Evolutionary conservation across 495 filamentous ascomycete species (phyloP).

Genomic region (Mytilinidion resinicola): DNA sequence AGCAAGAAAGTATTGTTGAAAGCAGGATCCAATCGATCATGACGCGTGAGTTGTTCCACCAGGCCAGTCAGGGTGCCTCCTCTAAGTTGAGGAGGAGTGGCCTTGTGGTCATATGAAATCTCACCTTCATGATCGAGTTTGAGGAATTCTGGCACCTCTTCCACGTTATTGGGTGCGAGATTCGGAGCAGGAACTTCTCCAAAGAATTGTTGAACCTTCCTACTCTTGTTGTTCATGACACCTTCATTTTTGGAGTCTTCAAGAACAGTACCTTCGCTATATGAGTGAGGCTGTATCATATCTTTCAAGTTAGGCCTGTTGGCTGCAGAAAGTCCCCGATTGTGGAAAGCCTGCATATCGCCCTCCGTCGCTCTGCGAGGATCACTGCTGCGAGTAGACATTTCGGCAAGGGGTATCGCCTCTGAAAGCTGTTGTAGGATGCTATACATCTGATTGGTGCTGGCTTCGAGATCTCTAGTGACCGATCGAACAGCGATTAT

Average conservation of each 20-base stretch:
- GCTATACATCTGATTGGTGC: conserved; percentile 79
- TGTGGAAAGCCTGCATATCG: conserved; percentile 12
- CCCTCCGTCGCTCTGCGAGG: conserved; percentile 22
- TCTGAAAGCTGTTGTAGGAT: conserved; percentile 82
- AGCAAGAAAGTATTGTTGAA: conserved; percentile 98
- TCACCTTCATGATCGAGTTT: conserved; percentile 86
- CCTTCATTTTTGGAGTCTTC: conserved; percentile 44
- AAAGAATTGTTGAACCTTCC: conserved; percentile 83
- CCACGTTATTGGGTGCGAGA: conserved; percentile 44
- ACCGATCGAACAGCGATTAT: conserved; percentile 69
- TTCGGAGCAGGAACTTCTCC: conserved; percentile 64
- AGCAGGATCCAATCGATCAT: conserved; percentile 89
- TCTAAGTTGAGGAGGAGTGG: conserved; percentile 62
- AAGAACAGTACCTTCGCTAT: conserved; percentile 56
- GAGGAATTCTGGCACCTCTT: conserved; percentile 77
- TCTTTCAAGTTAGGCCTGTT: conserved; percentile 30
- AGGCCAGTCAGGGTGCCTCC: conserved; percentile 83
- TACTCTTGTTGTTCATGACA: conserved; percentile 56
- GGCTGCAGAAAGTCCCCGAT: conserved; percentile 19
- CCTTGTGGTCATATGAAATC: conserved; percentile 79
- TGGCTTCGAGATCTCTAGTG: conserved; percentile 73
- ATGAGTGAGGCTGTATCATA: conserved; percentile 54
- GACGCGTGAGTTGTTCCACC: conserved; percentile 93
- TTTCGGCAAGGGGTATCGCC: conserved; percentile 53
- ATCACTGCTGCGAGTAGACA: conserved; percentile 38